phyloP scores from a whole-genome alignment of 768 basidiomycete genomes.

The Auricularia auricula-judae region DNA sequence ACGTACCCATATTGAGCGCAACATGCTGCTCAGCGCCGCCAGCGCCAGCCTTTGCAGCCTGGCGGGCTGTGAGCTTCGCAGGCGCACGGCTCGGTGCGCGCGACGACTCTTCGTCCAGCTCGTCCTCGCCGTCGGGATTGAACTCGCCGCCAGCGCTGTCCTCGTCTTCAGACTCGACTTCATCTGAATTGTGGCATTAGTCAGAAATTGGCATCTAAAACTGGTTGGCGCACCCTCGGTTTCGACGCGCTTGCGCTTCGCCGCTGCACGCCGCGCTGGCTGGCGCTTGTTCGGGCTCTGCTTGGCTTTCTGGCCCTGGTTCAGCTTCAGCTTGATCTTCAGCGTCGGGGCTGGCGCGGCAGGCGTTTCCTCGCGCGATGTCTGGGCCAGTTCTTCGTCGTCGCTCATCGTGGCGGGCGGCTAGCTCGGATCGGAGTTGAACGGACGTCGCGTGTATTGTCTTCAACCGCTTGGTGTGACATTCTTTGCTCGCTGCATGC shows the following conservation, averaged over 20 bases:
- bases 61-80: slow-evolving; percentile 31
- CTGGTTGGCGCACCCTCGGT: not conserved
- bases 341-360: slow-evolving; percentile 29
- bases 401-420: too few relatives aligned
- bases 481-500: too few relatives aligned
- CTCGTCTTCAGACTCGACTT: slow-evolving; percentile 32
- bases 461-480: too few relatives aligned
- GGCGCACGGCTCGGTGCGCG: slow-evolving; percentile 1
- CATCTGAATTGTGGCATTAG: slow-evolving; percentile 12
- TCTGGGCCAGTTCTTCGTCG: too few relatives aligned
- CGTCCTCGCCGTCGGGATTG: slow-evolving; percentile 29
- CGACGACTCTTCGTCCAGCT: not conserved
- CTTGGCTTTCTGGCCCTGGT: slow-evolving; percentile 10
- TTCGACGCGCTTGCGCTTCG: not conserved
- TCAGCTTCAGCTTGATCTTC: slow-evolving; percentile 50
- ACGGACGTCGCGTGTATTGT: too few relatives aligned
- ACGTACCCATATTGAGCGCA: slow-evolving; percentile 36
- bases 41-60: slow-evolving; percentile 62
- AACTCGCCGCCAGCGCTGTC: slow-evolving; percentile 30
- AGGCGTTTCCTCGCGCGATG: slow-evolving; percentile 8
- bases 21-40: slow-evolving; percentile 54
- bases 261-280: slow-evolving; percentile 6
- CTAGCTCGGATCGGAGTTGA: too few relatives aligned
- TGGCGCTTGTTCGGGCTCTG: slow-evolving; percentile 7
- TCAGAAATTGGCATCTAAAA: not conserved